Evolutionary conservation across 176 grass and related monocot genomes (phyloP).

Genomic region (Cenchrus fungigraminus): DNA sequence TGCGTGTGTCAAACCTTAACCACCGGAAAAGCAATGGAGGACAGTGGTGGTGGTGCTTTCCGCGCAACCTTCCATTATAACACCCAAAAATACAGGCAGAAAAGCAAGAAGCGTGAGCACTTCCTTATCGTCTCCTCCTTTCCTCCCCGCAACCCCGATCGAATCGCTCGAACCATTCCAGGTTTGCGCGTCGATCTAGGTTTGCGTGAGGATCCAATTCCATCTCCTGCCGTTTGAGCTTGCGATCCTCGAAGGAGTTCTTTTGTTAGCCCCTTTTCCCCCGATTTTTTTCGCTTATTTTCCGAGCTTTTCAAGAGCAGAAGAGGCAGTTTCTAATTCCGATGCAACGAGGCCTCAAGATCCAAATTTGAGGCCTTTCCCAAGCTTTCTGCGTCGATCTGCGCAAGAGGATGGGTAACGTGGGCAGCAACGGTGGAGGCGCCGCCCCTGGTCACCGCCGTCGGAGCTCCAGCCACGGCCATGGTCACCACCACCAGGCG

Average conservation of each 20-base stretch:
- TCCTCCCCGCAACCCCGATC: constrained; percentile 25
- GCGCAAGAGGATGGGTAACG: constrained; percentile 49
- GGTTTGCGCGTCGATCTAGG: constrained; percentile 18
- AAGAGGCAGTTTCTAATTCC: constrained; percentile 21
- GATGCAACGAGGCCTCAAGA: constrained; percentile 40
- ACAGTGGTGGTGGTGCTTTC: constrained; percentile 41
- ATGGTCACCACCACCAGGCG: constrained; percentile 58
- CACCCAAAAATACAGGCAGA: constrained; percentile 43
- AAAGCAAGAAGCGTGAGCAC: constrained; percentile 46
- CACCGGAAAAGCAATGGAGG: constrained; percentile 34
- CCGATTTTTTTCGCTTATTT: background rate
- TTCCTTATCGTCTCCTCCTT: constrained; percentile 21
- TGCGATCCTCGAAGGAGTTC: constrained; percentile 8
- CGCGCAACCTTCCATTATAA: constrained; percentile 62
- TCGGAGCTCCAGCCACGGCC: constrained; percentile 60
- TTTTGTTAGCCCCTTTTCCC: background rate
- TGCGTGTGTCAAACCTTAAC: constrained; percentile 14
- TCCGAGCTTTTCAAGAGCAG: background rate
- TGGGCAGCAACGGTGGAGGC: constrained; percentile 61
- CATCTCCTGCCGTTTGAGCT: background rate
- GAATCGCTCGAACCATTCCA: constrained; percentile 41
- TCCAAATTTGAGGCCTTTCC: constrained; percentile 29
- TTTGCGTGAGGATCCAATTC: constrained; percentile 33
- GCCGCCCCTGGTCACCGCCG: constrained; percentile 69
- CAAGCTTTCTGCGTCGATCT: constrained; percentile 39